These are phyloP conservation scores for Sclerotinia nivalis DNA, from an alignment of 2,329 filamentous ascomycete genomes.

Conservation along the genomic window DNA sequence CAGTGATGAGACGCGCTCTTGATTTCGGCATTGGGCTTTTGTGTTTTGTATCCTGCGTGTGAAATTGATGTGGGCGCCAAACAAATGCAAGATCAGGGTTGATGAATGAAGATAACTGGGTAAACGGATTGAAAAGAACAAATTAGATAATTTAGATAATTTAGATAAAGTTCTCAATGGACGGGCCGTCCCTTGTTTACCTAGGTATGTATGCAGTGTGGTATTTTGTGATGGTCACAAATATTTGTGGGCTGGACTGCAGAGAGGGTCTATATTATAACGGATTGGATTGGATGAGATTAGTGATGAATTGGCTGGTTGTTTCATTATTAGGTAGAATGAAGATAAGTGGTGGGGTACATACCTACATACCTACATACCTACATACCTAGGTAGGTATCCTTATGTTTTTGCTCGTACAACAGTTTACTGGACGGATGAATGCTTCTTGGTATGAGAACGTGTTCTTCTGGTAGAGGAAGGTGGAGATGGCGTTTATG, in stretches of 20 bases:
- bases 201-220: not conserved
- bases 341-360: not conserved
- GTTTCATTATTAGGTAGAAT: not conserved
- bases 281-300: slow-evolving; percentile 7
- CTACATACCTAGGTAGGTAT: not conserved
- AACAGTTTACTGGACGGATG: not conserved
- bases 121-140: not conserved
- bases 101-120: not conserved
- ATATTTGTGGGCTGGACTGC: not conserved
- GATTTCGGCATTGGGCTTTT: not conserved
- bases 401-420: not conserved
- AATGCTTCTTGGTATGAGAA: not conserved
- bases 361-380: too few relatives aligned
- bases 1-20: not conserved
- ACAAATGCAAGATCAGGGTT: not conserved
- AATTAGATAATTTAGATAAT: not conserved
- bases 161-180: too few relatives aligned
- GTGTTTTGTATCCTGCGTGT: not conserved
- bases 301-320: not conserved
- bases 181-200: slow-evolving; percentile 19
- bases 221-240: not conserved
- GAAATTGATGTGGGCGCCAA: not conserved
- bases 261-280: not conserved
- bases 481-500: not conserved
- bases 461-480: not conserved